These are phyloP conservation scores for Neonectria faginata DNA, from an alignment of 2,329 filamentous ascomycete species.

Conservation along the genomic window DNA sequence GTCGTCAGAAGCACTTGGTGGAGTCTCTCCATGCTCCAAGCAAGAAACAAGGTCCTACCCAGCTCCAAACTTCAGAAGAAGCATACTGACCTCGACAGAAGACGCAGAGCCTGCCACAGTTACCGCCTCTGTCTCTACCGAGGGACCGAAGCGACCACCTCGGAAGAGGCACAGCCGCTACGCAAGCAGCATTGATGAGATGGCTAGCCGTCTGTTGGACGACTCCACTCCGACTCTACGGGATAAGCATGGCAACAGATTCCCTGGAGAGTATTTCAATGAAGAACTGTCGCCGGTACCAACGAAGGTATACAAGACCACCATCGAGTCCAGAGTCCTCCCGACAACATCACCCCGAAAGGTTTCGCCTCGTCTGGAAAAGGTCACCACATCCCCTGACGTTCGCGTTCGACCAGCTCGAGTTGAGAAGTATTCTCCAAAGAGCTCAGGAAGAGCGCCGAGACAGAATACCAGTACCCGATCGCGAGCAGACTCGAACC, in stretches of 20 bases:
- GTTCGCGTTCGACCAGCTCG: constrained; percentile 18
- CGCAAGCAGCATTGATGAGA: constrained; percentile 39
- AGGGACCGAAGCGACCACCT: constrained; percentile 22
- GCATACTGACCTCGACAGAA: constrained; percentile 1
- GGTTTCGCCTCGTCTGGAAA: constrained; percentile 29
- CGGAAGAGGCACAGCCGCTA: constrained; percentile 26
- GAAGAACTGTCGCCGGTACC: not conserved
- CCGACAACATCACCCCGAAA: constrained; percentile 25
- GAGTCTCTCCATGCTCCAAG: constrained; percentile 25
- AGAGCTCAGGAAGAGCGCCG: constrained; percentile 13
- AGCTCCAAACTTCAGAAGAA: not conserved
- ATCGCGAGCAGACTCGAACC: constrained; percentile 23
- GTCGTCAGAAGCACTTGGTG: constrained; percentile 38
- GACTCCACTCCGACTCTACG: constrained; percentile 34
- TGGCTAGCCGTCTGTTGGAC: constrained; percentile 49
- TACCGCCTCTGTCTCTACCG: constrained; percentile 5
- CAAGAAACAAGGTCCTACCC: constrained; percentile 36
- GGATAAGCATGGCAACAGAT: constrained; percentile 13
- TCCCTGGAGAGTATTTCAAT: not conserved
- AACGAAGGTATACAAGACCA: not conserved
- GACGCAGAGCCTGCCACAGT: constrained; percentile 16
- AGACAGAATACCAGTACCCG: constrained; percentile 33
- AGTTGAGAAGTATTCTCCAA: constrained; percentile 31
- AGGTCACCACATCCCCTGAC: constrained; percentile 3
- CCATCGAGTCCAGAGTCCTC: constrained; percentile 14